Evolutionary conservation across 805 yeast species (phyloP).

Genomic region (Kazachstania africana): DNA sequence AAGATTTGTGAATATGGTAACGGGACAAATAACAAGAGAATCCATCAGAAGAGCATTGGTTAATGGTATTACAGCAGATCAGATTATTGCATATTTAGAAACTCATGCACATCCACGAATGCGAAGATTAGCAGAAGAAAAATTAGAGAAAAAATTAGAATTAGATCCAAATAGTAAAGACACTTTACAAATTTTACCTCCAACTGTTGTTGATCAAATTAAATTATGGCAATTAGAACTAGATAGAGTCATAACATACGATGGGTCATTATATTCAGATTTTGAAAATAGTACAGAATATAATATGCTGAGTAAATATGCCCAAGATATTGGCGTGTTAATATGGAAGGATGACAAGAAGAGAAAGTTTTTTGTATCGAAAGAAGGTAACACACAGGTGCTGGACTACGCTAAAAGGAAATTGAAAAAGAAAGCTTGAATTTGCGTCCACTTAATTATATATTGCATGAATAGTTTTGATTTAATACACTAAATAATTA

Average conservation of each 20-base stretch:
- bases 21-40: slow-evolving; percentile 88
- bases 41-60: slow-evolving; percentile 72
- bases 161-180: slow-evolving; percentile 38
- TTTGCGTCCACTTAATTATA: too few relatives aligned
- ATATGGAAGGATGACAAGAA: slow-evolving; percentile 71
- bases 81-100: slow-evolving; percentile 77
- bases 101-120: slow-evolving; percentile 92
- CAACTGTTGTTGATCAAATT: slow-evolving; percentile 94
- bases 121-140: slow-evolving; percentile 62
- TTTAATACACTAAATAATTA: too few relatives aligned
- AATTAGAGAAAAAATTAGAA: slow-evolving; percentile 53
- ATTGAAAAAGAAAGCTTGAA: slow-evolving; percentile 8
- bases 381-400: slow-evolving; percentile 80
- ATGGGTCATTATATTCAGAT: slow-evolving; percentile 81
- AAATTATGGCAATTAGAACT: slow-evolving; percentile 92
- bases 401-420: slow-evolving; percentile 75
- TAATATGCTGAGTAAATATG: slow-evolving; percentile 59
- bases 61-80: slow-evolving; percentile 92
- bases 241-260: slow-evolving; percentile 79
- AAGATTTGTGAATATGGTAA: slow-evolving; percentile 82
- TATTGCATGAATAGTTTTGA: too few relatives aligned
- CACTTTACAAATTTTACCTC: slow-evolving; percentile 61
- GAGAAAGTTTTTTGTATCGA: slow-evolving; percentile 72
- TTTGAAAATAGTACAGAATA: slow-evolving; percentile 71
- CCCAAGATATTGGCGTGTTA: slow-evolving; percentile 82